phyloP scores from a whole-genome alignment of 768 basidiomycete species.

The Podaxis mareebaensis region DNA sequence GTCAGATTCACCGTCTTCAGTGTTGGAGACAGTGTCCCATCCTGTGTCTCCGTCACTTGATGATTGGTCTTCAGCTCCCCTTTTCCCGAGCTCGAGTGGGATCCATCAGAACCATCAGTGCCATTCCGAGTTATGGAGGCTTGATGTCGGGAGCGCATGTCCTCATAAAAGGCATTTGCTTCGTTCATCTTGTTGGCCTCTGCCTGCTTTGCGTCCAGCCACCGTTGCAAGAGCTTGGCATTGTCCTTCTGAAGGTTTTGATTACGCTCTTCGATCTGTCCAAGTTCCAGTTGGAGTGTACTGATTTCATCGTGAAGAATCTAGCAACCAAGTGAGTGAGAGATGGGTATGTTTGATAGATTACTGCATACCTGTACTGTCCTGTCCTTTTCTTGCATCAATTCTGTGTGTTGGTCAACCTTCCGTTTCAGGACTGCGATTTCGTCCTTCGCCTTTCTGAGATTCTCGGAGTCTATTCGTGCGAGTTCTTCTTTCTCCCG shows the following conservation, averaged over 20 bases:
- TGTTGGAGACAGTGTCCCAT: conserved; percentile 73
- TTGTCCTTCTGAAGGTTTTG: conserved; percentile 89
- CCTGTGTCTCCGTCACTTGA: conserved; percentile 54
- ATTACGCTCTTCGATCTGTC: conserved; percentile 87
- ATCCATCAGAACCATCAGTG: conserved; percentile 34
- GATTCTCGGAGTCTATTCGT: conserved; percentile 76
- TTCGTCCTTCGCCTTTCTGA: conserved; percentile 78
- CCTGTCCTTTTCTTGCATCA: conserved; percentile 87
- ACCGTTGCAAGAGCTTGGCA: conserved; percentile 91
- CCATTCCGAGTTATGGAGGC: conserved; percentile 56
- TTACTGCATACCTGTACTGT: conserved; percentile 75
- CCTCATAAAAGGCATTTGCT: conserved; percentile 86
- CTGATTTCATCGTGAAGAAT: conserved; percentile 94
- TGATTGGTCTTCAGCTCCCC: conserved; percentile 54
- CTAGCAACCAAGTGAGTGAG: conserved; percentile 39
- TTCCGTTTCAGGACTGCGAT: conserved; percentile 67
- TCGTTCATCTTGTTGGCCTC: conserved; percentile 97
- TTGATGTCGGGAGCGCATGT: conserved; percentile 76
- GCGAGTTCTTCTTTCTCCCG: conserved; percentile 91
- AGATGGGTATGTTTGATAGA: conserved; percentile 4
- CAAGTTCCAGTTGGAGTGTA: conserved; percentile 87
- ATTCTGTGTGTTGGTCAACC: conserved; percentile 80
- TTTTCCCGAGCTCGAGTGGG: conserved; percentile 65
- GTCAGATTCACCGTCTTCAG: conserved; percentile 77
- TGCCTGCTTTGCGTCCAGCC: conserved; percentile 92